These are phyloP conservation scores for Ceratocystis harringtonii DNA, from an alignment of 2,329 filamentous ascomycete genomes.

Conservation along the genomic window DNA sequence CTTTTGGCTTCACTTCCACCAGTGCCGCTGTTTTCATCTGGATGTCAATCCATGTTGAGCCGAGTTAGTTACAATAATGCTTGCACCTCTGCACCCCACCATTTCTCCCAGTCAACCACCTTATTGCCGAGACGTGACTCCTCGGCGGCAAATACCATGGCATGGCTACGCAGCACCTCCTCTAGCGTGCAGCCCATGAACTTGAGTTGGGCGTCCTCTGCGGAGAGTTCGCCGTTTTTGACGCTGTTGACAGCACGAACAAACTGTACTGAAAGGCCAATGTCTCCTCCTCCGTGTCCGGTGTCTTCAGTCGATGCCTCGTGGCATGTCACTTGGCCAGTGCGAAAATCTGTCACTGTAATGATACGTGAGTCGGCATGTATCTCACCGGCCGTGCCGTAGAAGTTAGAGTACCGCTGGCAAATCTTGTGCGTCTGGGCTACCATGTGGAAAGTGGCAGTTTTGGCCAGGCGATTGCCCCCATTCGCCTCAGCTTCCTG, in stretches of 20 bases:
- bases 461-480: slow-evolving; percentile 53
- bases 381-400: slow-evolving; percentile 76
- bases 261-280: slow-evolving; percentile 62
- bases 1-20: not conserved
- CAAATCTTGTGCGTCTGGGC: slow-evolving; percentile 80
- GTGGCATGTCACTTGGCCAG: slow-evolving; percentile 28
- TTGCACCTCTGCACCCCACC: slow-evolving; percentile 45
- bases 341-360: slow-evolving; percentile 35
- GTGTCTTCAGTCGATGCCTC: slow-evolving; percentile 26
- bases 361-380: slow-evolving; percentile 60
- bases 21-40: not conserved
- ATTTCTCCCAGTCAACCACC: slow-evolving; percentile 59
- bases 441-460: slow-evolving; percentile 84
- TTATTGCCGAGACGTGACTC: slow-evolving; percentile 57
- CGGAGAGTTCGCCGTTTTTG: slow-evolving; percentile 51
- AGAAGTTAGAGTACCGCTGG: slow-evolving; percentile 68
- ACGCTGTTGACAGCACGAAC: slow-evolving; percentile 68
- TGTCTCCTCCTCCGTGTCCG: slow-evolving; percentile 29
- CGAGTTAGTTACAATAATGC: slow-evolving; percentile 16
- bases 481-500: slow-evolving; percentile 20
- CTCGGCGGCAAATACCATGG: slow-evolving; percentile 86
- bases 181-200: slow-evolving; percentile 72
- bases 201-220: slow-evolving; percentile 55
- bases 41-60: not conserved
- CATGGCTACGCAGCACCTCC: slow-evolving; percentile 79